A percentile compares a stretch with the other conserved stretches of the same genome.
phyloP scores from a whole-genome alignment of 306 rosid species.

The Pterocarpus santalinus region DNA sequence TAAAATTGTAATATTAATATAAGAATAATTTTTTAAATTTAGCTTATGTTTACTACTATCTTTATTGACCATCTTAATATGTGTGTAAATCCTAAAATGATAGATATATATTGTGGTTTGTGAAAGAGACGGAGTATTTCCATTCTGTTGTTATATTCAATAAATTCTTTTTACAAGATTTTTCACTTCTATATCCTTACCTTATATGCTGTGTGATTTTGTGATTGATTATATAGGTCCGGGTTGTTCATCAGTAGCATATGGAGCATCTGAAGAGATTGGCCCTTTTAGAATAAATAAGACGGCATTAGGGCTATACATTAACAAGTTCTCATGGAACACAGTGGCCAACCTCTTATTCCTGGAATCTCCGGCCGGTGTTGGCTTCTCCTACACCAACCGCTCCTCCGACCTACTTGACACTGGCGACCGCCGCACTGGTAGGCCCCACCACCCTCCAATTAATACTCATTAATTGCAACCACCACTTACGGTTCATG shows the following conservation, averaged over 20 bases:
- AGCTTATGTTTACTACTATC: too few species aligned
- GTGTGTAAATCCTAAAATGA: too few species aligned
- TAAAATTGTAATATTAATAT: too few species aligned
- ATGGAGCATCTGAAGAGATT: conserved; percentile 96
- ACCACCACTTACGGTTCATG: conserved; percentile 30
- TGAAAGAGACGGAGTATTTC: too few species aligned
- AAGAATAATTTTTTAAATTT: too few species aligned
- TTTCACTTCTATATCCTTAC: background rate
- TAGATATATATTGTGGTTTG: too few species aligned
- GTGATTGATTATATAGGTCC: conserved; percentile 64
- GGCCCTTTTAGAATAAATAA: conserved; percentile 91
- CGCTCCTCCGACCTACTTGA: conserved; percentile 76
- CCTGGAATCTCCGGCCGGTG: conserved; percentile 94
- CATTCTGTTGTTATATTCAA: too few species aligned
- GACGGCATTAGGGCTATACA: conserved; percentile 73
- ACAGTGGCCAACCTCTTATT: conserved; percentile 79
- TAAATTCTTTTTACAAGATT: background rate
- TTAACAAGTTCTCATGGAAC: conserved; percentile 95
- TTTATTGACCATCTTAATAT: too few species aligned
- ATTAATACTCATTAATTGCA: background rate
- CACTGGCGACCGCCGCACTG: conserved; percentile 91
- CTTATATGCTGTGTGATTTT: background rate
- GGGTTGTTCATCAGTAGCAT: conserved; percentile 98
- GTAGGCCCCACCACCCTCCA: conserved; percentile 51
- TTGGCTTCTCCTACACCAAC: conserved; percentile 92